These are phyloP conservation scores for Rosa lucieae DNA, from an alignment of 306 rosid species.

Conservation along the genomic window DNA sequence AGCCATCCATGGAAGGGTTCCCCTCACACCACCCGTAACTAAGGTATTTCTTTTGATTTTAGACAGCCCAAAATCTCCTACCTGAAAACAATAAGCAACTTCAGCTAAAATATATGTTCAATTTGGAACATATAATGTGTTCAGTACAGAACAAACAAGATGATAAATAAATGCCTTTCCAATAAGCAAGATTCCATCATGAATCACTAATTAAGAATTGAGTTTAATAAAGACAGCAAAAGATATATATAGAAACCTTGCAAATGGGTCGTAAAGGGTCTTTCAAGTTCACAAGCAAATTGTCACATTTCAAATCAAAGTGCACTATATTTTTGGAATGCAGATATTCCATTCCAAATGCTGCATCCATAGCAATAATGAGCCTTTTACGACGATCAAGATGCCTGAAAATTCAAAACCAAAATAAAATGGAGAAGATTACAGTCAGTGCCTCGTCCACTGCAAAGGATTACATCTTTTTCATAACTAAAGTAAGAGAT, in stretches of 20 bases:
- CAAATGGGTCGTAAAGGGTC: constrained; percentile 85
- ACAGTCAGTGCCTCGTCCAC: constrained; percentile 12
- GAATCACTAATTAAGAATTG: background rate
- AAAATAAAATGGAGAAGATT: constrained; percentile 17
- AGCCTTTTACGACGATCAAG: constrained; percentile 86
- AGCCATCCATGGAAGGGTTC: constrained; percentile 97
- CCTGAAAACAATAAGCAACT: constrained; percentile 42
- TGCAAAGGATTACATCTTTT: constrained; percentile 11
- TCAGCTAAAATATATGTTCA: constrained; percentile 4
- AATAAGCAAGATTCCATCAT: background rate
- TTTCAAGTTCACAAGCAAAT: constrained; percentile 83
- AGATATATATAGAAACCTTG: constrained; percentile 45
- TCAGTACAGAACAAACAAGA: background rate
- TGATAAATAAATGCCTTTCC: background rate
- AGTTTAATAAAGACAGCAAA: background rate
- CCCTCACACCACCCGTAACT: constrained; percentile 88
- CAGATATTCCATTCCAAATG: constrained; percentile 94
- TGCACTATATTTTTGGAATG: constrained; percentile 88
- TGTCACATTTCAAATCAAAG: constrained; percentile 91
- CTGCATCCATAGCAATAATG: constrained; percentile 94
- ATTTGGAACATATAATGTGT: constrained; percentile 3
- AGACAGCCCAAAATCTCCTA: constrained; percentile 92
- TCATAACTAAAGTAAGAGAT: constrained; percentile 20
- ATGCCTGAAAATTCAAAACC: constrained; percentile 44
- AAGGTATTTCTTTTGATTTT: constrained; percentile 81